Evolutionary conservation across 2,329 filamentous ascomycete species (phyloP).

Genomic region (Penicillium sp.): DNA sequence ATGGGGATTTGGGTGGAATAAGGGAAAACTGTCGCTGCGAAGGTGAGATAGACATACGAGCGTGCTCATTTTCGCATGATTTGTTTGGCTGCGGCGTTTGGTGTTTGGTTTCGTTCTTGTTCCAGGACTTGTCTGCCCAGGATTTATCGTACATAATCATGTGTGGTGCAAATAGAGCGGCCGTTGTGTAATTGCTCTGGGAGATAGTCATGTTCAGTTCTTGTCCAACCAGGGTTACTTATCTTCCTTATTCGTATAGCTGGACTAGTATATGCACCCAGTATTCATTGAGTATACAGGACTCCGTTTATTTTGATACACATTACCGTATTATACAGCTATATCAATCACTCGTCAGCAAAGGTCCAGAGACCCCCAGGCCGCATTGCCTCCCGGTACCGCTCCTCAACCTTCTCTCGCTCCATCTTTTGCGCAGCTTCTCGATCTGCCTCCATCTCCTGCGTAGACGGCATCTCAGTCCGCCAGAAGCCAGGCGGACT

Average conservation of each 20-base stretch:
- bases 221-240: background rate
- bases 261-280: too few relatives aligned
- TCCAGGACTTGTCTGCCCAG: background rate
- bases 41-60: constrained; percentile 2
- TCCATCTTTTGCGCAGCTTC: constrained; percentile 66
- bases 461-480: constrained; percentile 84
- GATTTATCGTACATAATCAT: constrained; percentile 7
- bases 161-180: background rate
- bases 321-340: background rate
- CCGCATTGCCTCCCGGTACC: constrained; percentile 80
- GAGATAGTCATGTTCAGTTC: background rate
- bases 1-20: background rate
- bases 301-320: background rate
- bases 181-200: background rate
- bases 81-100: constrained; percentile 15
- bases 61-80: constrained; percentile 5
- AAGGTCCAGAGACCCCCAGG: constrained; percentile 77
- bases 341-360: constrained; percentile 66
- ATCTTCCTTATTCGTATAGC: too few relatives aligned
- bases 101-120: background rate
- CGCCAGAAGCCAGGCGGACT: constrained; percentile 91
- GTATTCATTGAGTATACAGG: too few relatives aligned
- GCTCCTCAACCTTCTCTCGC: constrained; percentile 66
- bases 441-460: constrained; percentile 70
- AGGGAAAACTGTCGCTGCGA: background rate